Evolutionary conservation across 805 yeast species (phyloP).

Genomic region (Ogataea degrootiae): DNA sequence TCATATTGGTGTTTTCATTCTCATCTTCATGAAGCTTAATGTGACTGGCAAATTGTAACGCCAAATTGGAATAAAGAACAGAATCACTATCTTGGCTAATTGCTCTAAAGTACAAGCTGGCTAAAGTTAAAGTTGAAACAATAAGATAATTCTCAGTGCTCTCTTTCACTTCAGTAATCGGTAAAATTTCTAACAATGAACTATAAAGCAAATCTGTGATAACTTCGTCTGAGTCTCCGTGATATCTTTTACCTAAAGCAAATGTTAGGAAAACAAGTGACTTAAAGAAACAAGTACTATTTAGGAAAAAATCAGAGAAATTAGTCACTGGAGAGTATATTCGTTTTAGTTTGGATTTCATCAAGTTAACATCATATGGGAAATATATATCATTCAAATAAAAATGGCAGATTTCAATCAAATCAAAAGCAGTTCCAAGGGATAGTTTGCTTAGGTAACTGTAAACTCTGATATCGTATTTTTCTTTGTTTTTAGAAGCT

Average conservation of each 20-base stretch:
- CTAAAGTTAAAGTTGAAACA: conserved; percentile 18
- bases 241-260: conserved; percentile 23
- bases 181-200: conserved; percentile 15
- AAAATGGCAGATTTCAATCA: conserved; percentile 18
- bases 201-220: conserved; percentile 13
- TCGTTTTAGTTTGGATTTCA: conserved; percentile 13
- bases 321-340: conserved; percentile 9
- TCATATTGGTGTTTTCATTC: not conserved
- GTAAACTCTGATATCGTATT: conserved; percentile 3
- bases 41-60: conserved; percentile 23
- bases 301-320: conserved; percentile 7
- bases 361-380: conserved; percentile 18
- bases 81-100: conserved; percentile 22
- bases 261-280: conserved; percentile 17
- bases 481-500: not conserved
- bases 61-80: conserved; percentile 21
- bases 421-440: conserved; percentile 11
- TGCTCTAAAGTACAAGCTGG: conserved; percentile 22
- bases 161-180: conserved; percentile 11
- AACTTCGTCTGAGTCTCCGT: conserved; percentile 12
- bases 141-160: conserved; percentile 11
- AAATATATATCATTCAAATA: conserved; percentile 21
- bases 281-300: conserved; percentile 12
- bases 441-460: conserved; percentile 8
- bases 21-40: conserved; percentile 13